Evolutionary conservation across 23 red algal species (phyloP).

Genomic region (Gracilaria vermiculophylla): DNA sequence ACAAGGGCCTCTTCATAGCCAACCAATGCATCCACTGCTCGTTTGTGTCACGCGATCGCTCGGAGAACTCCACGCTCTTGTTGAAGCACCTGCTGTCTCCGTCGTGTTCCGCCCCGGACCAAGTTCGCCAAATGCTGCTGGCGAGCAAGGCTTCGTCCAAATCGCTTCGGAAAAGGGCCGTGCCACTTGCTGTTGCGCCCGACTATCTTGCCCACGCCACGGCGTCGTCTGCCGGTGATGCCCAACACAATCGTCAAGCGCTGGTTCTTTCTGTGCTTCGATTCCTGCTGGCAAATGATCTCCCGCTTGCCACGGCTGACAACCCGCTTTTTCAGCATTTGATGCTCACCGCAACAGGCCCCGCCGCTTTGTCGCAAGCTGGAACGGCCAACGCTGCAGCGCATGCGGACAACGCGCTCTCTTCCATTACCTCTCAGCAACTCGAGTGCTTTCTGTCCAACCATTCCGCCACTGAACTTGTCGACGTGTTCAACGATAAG

Average conservation of each 20-base stretch:
- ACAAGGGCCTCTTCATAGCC: conserved; percentile 40
- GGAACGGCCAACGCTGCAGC: background rate
- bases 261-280: background rate
- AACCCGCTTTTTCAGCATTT: background rate
- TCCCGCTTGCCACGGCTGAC: background rate
- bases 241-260: background rate
- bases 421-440: background rate
- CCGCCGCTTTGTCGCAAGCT: background rate
- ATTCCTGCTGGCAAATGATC: conserved; percentile 6
- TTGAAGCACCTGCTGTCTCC: conserved; percentile 27
- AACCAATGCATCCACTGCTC: conserved; percentile 49
- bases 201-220: background rate
- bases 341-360: background rate
- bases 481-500: background rate
- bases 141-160: background rate
- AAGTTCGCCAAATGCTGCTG: background rate
- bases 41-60: conserved; percentile 52
- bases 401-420: background rate
- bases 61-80: conserved; percentile 43
- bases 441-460: background rate
- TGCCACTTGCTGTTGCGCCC: background rate
- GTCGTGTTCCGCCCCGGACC: conserved; percentile 3
- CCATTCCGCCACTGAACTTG: background rate
- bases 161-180: background rate
- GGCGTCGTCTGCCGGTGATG: background rate